Evolutionary conservation across 768 basidiomycete genomes (phyloP), one percentile per base, ranked within the genome.

Genomic region (Macrolepiota dolichaula): DNA sequence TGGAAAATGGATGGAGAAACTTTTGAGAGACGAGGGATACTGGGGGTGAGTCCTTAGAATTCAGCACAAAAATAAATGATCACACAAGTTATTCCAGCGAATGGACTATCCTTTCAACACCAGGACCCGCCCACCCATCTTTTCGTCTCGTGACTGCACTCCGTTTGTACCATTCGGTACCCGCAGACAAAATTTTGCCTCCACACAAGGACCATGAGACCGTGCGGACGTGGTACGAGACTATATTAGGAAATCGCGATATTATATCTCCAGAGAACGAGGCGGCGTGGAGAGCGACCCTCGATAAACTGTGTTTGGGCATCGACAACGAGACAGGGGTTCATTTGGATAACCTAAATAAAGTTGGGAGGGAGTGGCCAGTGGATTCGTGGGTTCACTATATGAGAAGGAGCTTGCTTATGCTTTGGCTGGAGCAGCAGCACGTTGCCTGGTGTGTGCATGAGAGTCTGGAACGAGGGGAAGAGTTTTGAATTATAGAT

Each of bases 91-190:
- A 52, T 29, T 42, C 40, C 70, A 96, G 95, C 27, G 85, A 93
- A 60, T 96, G 93, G 88, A 90, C 86, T 0, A 71, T 96, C 25
- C 85, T 94, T 65, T 75, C 76, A 10, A 74, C 77, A 2, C 85
- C 87, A 11, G 66, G 69, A 2, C 82, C 88, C 15, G 85, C 86
- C 12, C 82, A 89, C 65, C 92, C 93, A 0, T 96, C 93, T 1
- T 95, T 88, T 74, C 84, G 92, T 13, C 72, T 96, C 58, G 83
- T 94, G 63, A 78, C 84, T 25, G 83, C 87, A 10, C 75, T 97
- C 67, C 82, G 89, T 55, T 76, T 96, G 37, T 79, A 87, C 69
- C 78, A 87, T 65, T 64, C 85, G 24, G 65, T 80, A 47, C 70
- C 80, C 55, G 62, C 74, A 11, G 64, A 64, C 55, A 68, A 40